These are phyloP conservation scores for Chlorella sp. DNA, from an alignment of 139 green algal genomes.

Conservation along the genomic window DNA sequence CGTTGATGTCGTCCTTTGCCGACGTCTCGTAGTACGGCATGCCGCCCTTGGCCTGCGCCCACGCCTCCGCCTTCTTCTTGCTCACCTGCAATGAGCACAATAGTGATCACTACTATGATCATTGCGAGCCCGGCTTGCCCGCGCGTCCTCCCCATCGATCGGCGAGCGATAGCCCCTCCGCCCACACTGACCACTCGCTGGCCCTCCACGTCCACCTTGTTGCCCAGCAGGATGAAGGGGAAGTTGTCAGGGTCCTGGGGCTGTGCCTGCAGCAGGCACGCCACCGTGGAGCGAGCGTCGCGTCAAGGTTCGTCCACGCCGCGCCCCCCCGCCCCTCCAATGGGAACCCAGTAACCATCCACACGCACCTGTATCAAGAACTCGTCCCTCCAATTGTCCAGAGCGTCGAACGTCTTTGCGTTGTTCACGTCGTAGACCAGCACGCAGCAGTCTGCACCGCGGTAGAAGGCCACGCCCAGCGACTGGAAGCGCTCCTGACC, in stretches of 20 bases:
- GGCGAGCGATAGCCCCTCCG: no score
- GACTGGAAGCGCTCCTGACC: slow-evolving; percentile 97
- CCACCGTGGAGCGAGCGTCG: no score
- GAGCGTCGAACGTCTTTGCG: slow-evolving; percentile 92
- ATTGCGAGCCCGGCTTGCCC: no score
- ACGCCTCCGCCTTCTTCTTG: slow-evolving; percentile 93
- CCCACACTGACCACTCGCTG: slow-evolving; percentile 59
- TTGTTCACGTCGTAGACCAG: slow-evolving; percentile 97
- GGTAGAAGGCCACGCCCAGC: slow-evolving; percentile 96
- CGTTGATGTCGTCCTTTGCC: slow-evolving; percentile 86
- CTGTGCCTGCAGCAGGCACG: slow-evolving; percentile 64
- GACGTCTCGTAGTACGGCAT: slow-evolving; percentile 96
- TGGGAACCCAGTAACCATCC: no score
- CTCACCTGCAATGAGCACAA: slow-evolving; percentile 41
- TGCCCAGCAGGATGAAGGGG: slow-evolving; percentile 97
- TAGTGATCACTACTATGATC: not conserved
- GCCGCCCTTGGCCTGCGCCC: slow-evolving; percentile 84
- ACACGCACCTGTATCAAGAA: slow-evolving; percentile 94
- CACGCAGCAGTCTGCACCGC: slow-evolving; percentile 96
- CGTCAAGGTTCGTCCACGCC: no score
- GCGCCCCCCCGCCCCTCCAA: no score
- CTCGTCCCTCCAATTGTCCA: slow-evolving; percentile 98
- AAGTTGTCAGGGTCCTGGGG: slow-evolving; percentile 90
- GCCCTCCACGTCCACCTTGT: slow-evolving; percentile 97
- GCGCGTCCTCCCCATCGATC: no score